These are phyloP conservation scores for Dioszegia hungarica DNA, from an alignment of 768 basidiomycete genomes.

Conservation along the genomic window DNA sequence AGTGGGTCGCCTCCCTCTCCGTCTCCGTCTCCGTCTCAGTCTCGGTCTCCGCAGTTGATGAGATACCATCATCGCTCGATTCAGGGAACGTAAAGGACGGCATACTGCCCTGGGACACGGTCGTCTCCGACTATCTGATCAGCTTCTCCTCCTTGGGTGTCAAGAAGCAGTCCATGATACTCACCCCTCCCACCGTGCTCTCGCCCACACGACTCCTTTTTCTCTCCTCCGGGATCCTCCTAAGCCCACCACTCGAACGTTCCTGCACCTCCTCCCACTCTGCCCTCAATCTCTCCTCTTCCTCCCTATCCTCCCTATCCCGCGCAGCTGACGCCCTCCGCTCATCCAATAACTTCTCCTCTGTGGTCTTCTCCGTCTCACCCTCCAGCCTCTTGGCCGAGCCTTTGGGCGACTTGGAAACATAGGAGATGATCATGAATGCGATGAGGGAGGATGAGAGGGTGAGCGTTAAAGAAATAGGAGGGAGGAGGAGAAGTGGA, in stretches of 20 bases:
- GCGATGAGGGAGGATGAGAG: slow-evolving; percentile 40
- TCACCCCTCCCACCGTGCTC: slow-evolving; percentile 29
- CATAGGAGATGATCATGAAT: slow-evolving; percentile 37
- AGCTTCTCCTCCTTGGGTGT: background rate
- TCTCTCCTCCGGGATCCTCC: slow-evolving; percentile 17
- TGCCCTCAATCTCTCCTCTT: slow-evolving; percentile 20
- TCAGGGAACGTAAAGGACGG: slow-evolving; percentile 11
- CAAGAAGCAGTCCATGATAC: slow-evolving; percentile 8
- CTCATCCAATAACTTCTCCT: slow-evolving; percentile 15
- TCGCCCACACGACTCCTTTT: slow-evolving; percentile 11
- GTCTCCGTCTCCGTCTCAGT: slow-evolving; percentile 12
- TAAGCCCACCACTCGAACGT: slow-evolving; percentile 21
- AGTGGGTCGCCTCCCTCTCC: background rate
- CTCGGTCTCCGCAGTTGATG: slow-evolving; percentile 7
- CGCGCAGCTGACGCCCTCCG: slow-evolving; percentile 10
- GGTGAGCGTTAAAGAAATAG: slow-evolving; percentile 39
- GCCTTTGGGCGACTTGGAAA: slow-evolving; percentile 13
- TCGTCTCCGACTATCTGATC: slow-evolving; percentile 20
- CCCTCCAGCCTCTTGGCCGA: background rate
- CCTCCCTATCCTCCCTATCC: slow-evolving; percentile 19
- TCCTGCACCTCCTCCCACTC: slow-evolving; percentile 36
- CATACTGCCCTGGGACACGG: slow-evolving; percentile 9
- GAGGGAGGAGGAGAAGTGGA: slow-evolving; percentile 44
- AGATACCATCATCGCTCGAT: slow-evolving; percentile 5
- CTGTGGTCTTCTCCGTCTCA: slow-evolving; percentile 4